A percentile compares a stretch with the other conserved stretches of the same genome.
Conservation (phyloP, 257 asterid genomes). For the Parsonsia alboflavescens region DNA sequence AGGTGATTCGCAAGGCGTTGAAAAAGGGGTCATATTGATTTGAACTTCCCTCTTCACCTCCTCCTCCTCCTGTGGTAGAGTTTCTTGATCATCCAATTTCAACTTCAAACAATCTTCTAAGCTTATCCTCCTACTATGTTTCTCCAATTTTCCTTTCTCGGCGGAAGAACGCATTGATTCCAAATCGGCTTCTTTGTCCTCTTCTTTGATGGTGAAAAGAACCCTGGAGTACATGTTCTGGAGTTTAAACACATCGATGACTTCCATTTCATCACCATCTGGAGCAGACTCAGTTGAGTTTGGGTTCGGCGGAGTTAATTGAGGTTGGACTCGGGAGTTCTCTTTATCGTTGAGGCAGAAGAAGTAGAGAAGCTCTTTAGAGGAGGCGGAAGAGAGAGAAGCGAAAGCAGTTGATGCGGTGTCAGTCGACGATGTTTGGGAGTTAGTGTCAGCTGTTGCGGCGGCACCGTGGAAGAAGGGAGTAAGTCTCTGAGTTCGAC, state of each 20-base stretch:
- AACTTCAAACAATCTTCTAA: conserved; percentile 33
- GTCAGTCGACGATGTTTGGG: conserved; percentile 5
- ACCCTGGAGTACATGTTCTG: conserved; percentile 48
- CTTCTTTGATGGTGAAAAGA: conserved; percentile 52
- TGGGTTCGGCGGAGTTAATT: conserved; percentile 14
- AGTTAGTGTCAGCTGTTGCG: conserved; percentile 8
- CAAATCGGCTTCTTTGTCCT: conserved; percentile 47
- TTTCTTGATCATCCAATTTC: background rate
- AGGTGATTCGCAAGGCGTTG: conserved; percentile 31
- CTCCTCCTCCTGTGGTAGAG: background rate
- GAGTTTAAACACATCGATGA: conserved; percentile 52
- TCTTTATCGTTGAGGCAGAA: conserved; percentile 32
- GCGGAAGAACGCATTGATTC: conserved; percentile 29
- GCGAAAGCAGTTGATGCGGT: conserved; percentile 5
- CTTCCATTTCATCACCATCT: conserved; percentile 32
- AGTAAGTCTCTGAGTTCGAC: conserved; percentile 17
- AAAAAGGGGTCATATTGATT: conserved; percentile 5
- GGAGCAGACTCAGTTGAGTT: conserved; percentile 3
- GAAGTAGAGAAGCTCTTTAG: conserved; percentile 49
- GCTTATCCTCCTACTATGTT: conserved; percentile 11
- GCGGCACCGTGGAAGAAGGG: conserved; percentile 5
- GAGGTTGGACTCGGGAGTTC: conserved; percentile 29
- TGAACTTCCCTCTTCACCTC: background rate
- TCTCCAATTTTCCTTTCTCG: background rate
- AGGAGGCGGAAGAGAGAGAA: conserved; percentile 13